phyloP scores from a whole-genome alignment of 2,329 filamentous ascomycete genomes.

The Talaromyces sp. region DNA sequence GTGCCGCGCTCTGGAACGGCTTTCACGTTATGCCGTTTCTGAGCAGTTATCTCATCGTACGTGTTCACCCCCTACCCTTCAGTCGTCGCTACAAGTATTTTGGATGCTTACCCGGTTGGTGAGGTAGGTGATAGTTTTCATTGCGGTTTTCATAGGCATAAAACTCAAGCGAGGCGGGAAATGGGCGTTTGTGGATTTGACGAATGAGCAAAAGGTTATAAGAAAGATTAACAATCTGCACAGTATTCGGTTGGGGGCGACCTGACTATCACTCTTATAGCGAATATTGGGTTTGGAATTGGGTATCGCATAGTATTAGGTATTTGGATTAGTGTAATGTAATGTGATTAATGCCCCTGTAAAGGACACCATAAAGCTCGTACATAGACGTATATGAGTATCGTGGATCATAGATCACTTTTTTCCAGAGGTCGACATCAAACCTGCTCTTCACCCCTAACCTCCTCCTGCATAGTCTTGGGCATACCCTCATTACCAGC shows the following conservation, averaged over 20 bases:
- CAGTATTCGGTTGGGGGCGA: conserved; percentile 26
- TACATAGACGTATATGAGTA: background rate
- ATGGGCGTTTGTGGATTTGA: conserved; percentile 33
- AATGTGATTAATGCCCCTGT: background rate
- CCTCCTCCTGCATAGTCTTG: background rate
- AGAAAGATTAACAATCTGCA: conserved; percentile 31
- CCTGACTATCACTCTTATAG: background rate
- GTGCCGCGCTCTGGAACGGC: conserved; percentile 36
- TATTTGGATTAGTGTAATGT: background rate
- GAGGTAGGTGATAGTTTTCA: conserved; percentile 30
- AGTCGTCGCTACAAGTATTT: no score
- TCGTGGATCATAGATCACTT: background rate
- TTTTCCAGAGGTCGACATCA: background rate
- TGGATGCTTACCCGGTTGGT: background rate
- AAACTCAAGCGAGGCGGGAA: conserved; percentile 27
- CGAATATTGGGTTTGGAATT: background rate
- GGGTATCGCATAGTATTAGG: background rate
- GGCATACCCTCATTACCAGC: conserved; percentile 18
- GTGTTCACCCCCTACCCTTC: conserved; percentile 17
- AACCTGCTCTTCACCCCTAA: conserved; percentile 1
- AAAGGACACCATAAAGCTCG: background rate
- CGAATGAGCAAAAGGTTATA: conserved; percentile 26
- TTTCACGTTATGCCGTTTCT: conserved; percentile 37
- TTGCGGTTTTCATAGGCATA: conserved; percentile 28
- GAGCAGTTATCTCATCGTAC: conserved; percentile 40